phyloP scores from a whole-genome alignment of 371 early-diverging fungal genomes.

The Fennellomyces sp. region DNA sequence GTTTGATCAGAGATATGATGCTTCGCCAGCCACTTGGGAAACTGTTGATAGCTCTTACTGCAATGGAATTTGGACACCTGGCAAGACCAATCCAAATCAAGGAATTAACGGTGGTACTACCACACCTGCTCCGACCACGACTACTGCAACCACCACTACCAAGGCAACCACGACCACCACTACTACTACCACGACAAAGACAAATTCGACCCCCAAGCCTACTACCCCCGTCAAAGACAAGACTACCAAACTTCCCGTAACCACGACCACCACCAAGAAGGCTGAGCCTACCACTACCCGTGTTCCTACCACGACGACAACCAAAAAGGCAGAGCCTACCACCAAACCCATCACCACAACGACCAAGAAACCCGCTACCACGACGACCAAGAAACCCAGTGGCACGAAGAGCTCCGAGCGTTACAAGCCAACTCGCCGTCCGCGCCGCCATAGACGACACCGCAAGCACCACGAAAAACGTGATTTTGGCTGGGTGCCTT shows the following conservation, averaged over 20 bases:
- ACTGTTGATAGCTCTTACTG: slow-evolving; percentile 24
- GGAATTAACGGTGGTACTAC: slow-evolving; percentile 18
- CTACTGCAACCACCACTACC: slow-evolving; percentile 11
- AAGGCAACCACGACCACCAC: neutral
- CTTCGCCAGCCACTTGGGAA: slow-evolving; percentile 27
- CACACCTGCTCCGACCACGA: too few relatives aligned
- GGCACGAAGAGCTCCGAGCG: too few relatives aligned
- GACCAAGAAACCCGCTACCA: too few relatives aligned
- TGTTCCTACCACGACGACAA: neutral
- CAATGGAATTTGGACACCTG: slow-evolving; percentile 26
- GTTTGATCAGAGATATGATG: slow-evolving; percentile 26
- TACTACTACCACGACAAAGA: neutral
- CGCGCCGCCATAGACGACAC: too few relatives aligned
- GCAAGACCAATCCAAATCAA: slow-evolving; percentile 20
- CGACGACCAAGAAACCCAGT: too few relatives aligned
- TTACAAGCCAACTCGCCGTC: too few relatives aligned
- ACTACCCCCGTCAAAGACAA: too few relatives aligned
- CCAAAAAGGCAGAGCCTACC: too few relatives aligned
- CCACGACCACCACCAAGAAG: neutral
- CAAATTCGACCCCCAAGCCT: neutral
- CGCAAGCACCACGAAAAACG: too few relatives aligned
- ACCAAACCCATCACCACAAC: too few relatives aligned
- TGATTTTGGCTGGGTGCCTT: too few relatives aligned
- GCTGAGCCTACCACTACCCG: neutral
- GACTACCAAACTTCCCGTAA: neutral